Base-by-base conservation (phyloP, 2,329 filamentous ascomycete species). In the Sporothrix pseudoabietina region DNA sequence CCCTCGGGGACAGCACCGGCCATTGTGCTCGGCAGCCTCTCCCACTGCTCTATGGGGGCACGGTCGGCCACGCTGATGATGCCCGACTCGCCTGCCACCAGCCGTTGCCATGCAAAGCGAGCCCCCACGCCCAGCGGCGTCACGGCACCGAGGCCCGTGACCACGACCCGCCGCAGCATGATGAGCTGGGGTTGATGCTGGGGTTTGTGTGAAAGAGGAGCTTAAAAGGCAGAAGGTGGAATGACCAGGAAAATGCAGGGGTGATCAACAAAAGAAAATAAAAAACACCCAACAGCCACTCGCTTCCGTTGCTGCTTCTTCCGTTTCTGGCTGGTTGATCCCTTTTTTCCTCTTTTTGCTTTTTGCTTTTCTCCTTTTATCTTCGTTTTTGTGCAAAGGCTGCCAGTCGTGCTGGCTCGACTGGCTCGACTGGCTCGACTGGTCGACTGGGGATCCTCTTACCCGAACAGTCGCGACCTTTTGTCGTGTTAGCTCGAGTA, bases 71-170 rank as follows among this genome's bases (percentile, higher is more conserved):
- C 87, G 77, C 92, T 95, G 73, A 90, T 87, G 78, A 99, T 89
- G 76, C 94, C 96, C 75, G 91, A 94, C 54, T 94, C 86, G 61
- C 93, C 90, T 57, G 92, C 89, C 41, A 98, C 81, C 57, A 99
- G 88, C 71, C 92, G 91, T 74, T 84, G 87, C 96, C 96, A 99
- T 75, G 93, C 93, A 72, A 85, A 89, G 76, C 88, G 89, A 76
- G 92, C 86, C 75, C 94, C 94, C 74, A 97, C 89, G 75, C 93
- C 94, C 35, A 98, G 85, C 74, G 94, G 94, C 77, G 92, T 94
- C 78, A 96, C 87, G 80, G 92, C 92, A 75, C 93, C 93, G 69
- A 96, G 85, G 79, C 93, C 93, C 71, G 93, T 96, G 80, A 96
- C 90, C 78, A 95, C 93, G 78, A 96, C 93, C 78, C 92, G 89